Evolutionary conservation across 176 grass and related monocot genomes (phyloP), one percentile per base, ranked within the genome.

Genomic region (Echinochloa phyllopogon): DNA sequence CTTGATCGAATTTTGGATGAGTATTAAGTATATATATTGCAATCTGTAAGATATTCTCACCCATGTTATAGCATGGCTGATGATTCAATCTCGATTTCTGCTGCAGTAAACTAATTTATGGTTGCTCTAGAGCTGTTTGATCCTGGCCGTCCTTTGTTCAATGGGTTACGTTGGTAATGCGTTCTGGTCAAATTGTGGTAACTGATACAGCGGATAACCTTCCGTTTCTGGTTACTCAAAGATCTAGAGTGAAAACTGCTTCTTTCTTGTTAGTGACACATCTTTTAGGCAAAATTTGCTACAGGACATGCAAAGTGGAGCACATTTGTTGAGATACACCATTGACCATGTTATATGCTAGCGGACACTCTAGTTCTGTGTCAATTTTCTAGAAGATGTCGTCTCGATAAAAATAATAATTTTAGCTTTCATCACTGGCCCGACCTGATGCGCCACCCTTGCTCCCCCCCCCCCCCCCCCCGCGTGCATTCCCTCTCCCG

Each of bases 1-100:
- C 74, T 69, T 58, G 39, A 65, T 29, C 43, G 44, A 68, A 68
- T 68, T 77, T 62, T 40, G 7, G 12, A 67, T 68, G 50, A 71
- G 23, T 27, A 42, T 42, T 39, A 48, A 18, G 7, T n/a, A 76
- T 0, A 41, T n/a, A 76, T 0, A 41, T 10, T 44, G 42, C n/a
- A 27, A 72, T 17, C 4, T 61, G 56, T 8, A 25, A 43, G n/a
- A 77, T 60, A 59, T 58, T 76, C 37, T 37, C 8, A 50, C 50
- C 18, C 3, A 8, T 50, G 6, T 33, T 73, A 50, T 73, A 29
- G 27, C n/a, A 47, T 16, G 69, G 9, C 23, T 49, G 41, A 64
- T 36, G 3, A 18, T 11, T 23, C 15, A 62, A 37, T 80, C 17
- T 50, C 1, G 0, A 33, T 2, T 39, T 41, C 65, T 17, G 20